These are phyloP conservation scores for Saturnispora sekii DNA, from an alignment of 805 yeast species.

Conservation along the genomic window DNA sequence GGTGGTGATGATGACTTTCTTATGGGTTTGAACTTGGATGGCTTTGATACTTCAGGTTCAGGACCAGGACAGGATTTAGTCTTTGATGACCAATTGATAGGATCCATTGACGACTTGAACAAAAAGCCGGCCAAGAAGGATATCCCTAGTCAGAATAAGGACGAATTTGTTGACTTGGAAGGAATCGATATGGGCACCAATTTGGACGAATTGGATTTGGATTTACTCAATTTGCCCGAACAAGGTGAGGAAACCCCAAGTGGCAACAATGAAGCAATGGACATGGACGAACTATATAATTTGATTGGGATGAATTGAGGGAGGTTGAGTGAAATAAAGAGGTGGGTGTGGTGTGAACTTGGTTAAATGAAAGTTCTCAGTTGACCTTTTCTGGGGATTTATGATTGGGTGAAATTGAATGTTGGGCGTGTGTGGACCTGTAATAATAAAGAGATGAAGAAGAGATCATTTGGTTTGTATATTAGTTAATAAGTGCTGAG, in stretches of 20 bases:
- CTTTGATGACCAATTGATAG: constrained; percentile 10
- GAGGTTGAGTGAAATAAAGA: neutral
- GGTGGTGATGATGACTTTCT: neutral
- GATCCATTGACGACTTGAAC: constrained; percentile 1
- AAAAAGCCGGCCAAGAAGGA: neutral
- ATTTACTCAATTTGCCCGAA: constrained; percentile 17
- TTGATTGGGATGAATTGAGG: constrained; percentile 12
- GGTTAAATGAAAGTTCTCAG: too few species aligned
- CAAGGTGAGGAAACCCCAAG: constrained; percentile 3
- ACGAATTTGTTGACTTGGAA: constrained; percentile 2
- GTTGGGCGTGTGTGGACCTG: too few species aligned
- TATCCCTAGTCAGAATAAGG: neutral
- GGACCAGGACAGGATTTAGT: constrained; percentile 5
- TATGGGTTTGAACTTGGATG: too few species aligned
- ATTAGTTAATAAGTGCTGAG: too few species aligned
- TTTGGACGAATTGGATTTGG: constrained; percentile 21
- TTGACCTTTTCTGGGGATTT: too few species aligned
- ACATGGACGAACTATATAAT: constrained; percentile 11
- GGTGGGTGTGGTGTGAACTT: neutral
- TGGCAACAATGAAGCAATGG: constrained; percentile 2
- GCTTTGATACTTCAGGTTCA: too few species aligned
- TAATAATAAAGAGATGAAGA: too few species aligned
- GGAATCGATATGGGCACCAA: constrained; percentile 11
- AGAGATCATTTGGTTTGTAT: too few species aligned
- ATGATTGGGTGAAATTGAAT: too few species aligned